Conservation (phyloP, 106 monocot genomes). For the Allium fistulosum region DNA sequence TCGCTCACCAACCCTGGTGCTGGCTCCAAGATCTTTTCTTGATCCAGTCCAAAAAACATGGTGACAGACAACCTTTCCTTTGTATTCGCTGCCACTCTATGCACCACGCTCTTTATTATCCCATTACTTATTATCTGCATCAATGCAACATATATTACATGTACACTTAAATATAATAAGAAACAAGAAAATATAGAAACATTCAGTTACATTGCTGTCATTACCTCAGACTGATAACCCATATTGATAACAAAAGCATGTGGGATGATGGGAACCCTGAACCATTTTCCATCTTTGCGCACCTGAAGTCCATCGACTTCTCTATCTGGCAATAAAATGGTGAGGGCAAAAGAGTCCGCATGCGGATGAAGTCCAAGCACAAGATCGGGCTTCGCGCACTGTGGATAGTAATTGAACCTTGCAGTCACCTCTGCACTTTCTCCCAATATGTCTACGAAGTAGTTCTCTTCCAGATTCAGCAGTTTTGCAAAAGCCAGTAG, state of each 20-base stretch:
- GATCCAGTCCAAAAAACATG: constrained; percentile 28
- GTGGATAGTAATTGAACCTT: constrained; percentile 41
- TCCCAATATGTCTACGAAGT: constrained; percentile 22
- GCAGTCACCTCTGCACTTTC: constrained; percentile 16
- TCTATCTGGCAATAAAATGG: constrained; percentile 26
- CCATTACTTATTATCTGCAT: constrained; percentile 51
- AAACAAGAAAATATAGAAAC: too few species aligned
- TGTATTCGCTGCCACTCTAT: constrained; percentile 30
- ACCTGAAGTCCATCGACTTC: constrained; percentile 37
- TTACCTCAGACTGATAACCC: too few species aligned
- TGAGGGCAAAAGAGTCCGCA: constrained; percentile 11
- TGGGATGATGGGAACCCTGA: too few species aligned
- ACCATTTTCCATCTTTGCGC: constrained; percentile 34
- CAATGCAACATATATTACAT: background rate
- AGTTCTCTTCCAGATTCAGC: constrained; percentile 26
- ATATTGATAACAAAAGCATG: too few species aligned
- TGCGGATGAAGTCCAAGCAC: constrained; percentile 39
- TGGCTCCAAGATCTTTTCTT: constrained; percentile 23
- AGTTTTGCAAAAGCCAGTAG: constrained; percentile 18
- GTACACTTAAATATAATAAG: too few species aligned
- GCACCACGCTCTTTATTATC: constrained; percentile 29
- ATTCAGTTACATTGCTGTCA: too few species aligned
- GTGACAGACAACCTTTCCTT: constrained; percentile 32
- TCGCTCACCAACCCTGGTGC: constrained; percentile 23
- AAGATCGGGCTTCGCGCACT: constrained; percentile 26